Conservation (phyloP, 2,329 filamentous ascomycete species). For the Emericellopsis atlantica region DNA sequence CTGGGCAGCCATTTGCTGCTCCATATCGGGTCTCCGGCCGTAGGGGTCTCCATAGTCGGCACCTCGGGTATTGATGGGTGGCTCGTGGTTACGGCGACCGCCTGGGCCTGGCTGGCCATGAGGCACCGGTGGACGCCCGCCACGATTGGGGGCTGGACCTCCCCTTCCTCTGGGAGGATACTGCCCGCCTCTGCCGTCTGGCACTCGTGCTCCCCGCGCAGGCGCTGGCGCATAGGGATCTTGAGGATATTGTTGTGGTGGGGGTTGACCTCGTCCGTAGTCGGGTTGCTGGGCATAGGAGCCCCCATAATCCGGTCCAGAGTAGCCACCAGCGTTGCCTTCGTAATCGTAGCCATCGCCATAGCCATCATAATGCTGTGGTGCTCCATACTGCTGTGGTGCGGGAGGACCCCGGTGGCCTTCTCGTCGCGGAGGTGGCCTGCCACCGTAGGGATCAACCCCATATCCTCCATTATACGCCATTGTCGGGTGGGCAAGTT, state of each 20-base stretch:
- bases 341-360: slow-evolving; percentile 27
- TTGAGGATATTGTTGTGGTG: slow-evolving; percentile 25
- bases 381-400: slow-evolving; percentile 19
- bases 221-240: slow-evolving; percentile 23
- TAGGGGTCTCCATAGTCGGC: slow-evolving; percentile 12
- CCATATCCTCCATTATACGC: slow-evolving; percentile 35
- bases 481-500: slow-evolving; percentile 19
- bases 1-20: slow-evolving; percentile 17
- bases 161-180: slow-evolving; percentile 21
- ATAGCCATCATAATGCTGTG: slow-evolving; percentile 31
- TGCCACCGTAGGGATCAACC: slow-evolving; percentile 32
- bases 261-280: slow-evolving; percentile 29
- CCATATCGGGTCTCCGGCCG: slow-evolving; percentile 10
- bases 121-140: slow-evolving; percentile 2
- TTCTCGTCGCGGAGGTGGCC: slow-evolving; percentile 25
- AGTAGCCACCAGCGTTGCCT: slow-evolving; percentile 19
- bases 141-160: slow-evolving; percentile 4
- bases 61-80: slow-evolving; percentile 1
- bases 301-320: slow-evolving; percentile 22
- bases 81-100: slow-evolving; percentile 2
- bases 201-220: slow-evolving; percentile 27
- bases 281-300: slow-evolving; percentile 28
- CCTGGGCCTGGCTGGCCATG: too few relatives aligned
- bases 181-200: slow-evolving; percentile 17
- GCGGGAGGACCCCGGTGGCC: slow-evolving; percentile 15